Percentiles rank a stretch among this genome's conserved stretches.
Conservation (phyloP, 371 early-diverging fungal species). For the Dichotomocladium elegans region DNA sequence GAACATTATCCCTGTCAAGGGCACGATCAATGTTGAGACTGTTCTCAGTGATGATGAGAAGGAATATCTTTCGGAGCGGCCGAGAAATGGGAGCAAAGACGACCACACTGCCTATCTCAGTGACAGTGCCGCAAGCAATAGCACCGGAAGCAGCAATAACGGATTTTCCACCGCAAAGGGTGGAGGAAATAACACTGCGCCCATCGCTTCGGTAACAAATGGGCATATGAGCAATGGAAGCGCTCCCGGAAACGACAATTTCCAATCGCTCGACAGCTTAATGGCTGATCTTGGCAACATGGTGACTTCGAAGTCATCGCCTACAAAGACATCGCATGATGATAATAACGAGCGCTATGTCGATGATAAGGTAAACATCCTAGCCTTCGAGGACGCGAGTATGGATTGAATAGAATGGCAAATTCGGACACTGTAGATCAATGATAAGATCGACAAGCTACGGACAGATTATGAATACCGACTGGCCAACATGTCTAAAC, state of each 20-base stretch:
- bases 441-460: slow-evolving; percentile 19
- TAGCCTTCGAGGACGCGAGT: too few relatives aligned
- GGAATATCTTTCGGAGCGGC: slow-evolving; percentile 4
- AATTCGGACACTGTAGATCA: neutral
- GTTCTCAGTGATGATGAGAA: slow-evolving; percentile 27
- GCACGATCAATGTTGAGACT: slow-evolving; percentile 41
- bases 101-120: slow-evolving; percentile 1
- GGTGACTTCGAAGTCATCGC: slow-evolving; percentile 33
- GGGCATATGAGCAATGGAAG: slow-evolving; percentile 16
- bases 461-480: slow-evolving; percentile 60
- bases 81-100: neutral
- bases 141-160: neutral
- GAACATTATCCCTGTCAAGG: slow-evolving; percentile 46
- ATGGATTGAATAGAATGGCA: too few relatives aligned
- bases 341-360: neutral
- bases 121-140: neutral
- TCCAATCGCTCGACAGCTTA: slow-evolving; percentile 69
- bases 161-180: neutral
- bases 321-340: neutral
- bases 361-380: neutral
- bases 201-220: neutral
- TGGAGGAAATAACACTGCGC: neutral
- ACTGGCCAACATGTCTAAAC: slow-evolving; percentile 41
- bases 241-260: slow-evolving; percentile 36
- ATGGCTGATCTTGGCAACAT: slow-evolving; percentile 84